Evolutionary conservation across 2,329 filamentous ascomycete genomes (phyloP), one percentile per base, ranked within the genome.

Genomic region (Pseudocercospora crystallina): DNA sequence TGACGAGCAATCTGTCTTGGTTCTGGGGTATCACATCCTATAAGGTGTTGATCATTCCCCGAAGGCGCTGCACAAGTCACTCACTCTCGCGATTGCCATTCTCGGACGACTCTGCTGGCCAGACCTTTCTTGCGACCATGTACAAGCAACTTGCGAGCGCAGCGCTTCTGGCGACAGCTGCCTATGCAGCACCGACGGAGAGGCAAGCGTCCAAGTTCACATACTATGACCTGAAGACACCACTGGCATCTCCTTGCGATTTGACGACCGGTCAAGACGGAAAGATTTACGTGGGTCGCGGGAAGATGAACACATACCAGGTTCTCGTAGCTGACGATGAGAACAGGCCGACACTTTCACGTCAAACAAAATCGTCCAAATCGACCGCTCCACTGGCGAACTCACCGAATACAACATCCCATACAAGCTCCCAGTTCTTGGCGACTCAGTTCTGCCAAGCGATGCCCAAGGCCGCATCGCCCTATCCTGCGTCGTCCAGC

Each of bases 341-440:
- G 20, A 26, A 26, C 13, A 59, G 54, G 56, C 56, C 26, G 57
- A 59, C 35, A 61, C 58, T 12, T 61, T 61, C 50, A 56, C 55
- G 5, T 53, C 58, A 17, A 61, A 59, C 57, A 61, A 61, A 52
- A 57, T 61, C 37, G 57, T 57, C 10, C 54, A 56, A 34, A 52
- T 61, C 34, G 54, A 61, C 36, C 49, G 36, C n/a, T 36, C 35
- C 3, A 55, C 39, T 1, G 52, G 54, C 36, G 35, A 54, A n/a
- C 35, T 59, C 9, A 50, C 17, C 4, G 58, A 61, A 33, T 59
- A 54, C 38, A 45, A 55, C 34, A 57, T 61, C 26, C 58, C 56
- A 29, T 61, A 61, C 41, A 58, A 54, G 35, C 54, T 59, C 3
- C 54, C 54, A 3, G 42, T 51, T 2, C 43, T 59, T 1, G 46